phyloP scores from a whole-genome alignment of 805 yeast genomes.

The Monosporozyma servazzii region DNA sequence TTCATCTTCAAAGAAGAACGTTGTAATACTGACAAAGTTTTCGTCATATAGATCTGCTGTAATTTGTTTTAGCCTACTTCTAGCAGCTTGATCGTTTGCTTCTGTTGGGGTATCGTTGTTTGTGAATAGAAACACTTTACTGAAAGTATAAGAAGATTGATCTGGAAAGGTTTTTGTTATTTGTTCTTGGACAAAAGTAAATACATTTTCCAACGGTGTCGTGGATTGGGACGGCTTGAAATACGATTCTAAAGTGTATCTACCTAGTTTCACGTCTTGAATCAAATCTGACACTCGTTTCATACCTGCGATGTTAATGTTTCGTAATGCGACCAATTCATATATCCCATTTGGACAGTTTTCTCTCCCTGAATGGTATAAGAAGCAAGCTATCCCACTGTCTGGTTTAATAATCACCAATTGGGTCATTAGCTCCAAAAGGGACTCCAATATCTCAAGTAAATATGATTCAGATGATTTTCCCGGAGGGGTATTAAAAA shows the following conservation, averaged over 20 bases:
- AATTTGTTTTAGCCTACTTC: constrained; percentile 44
- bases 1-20: constrained; percentile 45
- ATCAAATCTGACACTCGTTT: constrained; percentile 44
- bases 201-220: constrained; percentile 34
- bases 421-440: constrained; percentile 55
- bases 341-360: constrained; percentile 36
- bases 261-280: constrained; percentile 32
- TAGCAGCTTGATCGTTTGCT: constrained; percentile 31
- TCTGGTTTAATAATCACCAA: constrained; percentile 55
- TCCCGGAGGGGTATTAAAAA: constrained; percentile 32
- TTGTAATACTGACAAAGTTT: constrained; percentile 42
- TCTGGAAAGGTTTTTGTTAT: constrained; percentile 35
- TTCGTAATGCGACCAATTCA: constrained; percentile 43
- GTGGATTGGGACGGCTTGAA: constrained; percentile 24
- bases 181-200: constrained; percentile 47
- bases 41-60: constrained; percentile 52
- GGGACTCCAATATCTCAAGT: constrained; percentile 44
- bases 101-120: constrained; percentile 62
- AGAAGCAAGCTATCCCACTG: constrained; percentile 68
- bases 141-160: constrained; percentile 41
- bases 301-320: constrained; percentile 49
- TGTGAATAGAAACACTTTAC: constrained; percentile 62
- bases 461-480: constrained; percentile 33
- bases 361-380: constrained; percentile 41
- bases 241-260: constrained; percentile 21